These are phyloP conservation scores for Penicillium hordei DNA, from an alignment of 2,329 filamentous ascomycete species.

Conservation along the genomic window DNA sequence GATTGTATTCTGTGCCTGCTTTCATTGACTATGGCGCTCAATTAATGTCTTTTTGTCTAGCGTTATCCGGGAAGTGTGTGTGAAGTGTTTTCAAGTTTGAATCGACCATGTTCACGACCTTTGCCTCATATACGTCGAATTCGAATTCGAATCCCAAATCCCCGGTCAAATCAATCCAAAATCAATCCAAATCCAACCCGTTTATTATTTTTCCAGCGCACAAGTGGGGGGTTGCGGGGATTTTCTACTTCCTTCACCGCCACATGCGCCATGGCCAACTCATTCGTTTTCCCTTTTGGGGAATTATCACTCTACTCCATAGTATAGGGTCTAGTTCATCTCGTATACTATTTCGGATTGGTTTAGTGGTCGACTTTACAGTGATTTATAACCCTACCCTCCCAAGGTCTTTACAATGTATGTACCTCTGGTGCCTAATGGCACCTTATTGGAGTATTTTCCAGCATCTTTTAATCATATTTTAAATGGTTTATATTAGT, in stretches of 20 bases:
- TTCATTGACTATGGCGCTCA: not conserved
- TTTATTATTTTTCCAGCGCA: slow-evolving; percentile 1
- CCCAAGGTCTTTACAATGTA: not conserved
- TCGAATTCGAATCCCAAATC: not conserved
- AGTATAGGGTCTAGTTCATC: not conserved
- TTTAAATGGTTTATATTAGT: not conserved
- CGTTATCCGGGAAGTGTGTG: not conserved
- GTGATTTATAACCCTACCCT: not conserved
- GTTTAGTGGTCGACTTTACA: not conserved
- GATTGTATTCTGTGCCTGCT: not conserved
- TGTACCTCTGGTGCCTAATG: slow-evolving; percentile 1
- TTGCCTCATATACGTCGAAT: not conserved
- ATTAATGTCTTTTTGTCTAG: not conserved
- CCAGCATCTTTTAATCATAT: not conserved
- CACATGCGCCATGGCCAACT: slow-evolving; percentile 30
- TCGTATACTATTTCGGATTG: not conserved
- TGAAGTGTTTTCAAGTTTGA: not conserved
- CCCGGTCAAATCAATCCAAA: not conserved
- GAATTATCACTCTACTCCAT: not conserved
- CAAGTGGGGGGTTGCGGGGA: slow-evolving; percentile 26
- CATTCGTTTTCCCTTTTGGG: slow-evolving; percentile 23
- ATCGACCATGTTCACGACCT: not conserved
- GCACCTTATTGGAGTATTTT: not conserved
- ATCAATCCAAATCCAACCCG: not conserved
- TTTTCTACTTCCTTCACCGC: slow-evolving; percentile 24